These are phyloP conservation scores for Calcarisporium arbuscula DNA, from an alignment of 2,329 filamentous ascomycete genomes.

Conservation along the genomic window DNA sequence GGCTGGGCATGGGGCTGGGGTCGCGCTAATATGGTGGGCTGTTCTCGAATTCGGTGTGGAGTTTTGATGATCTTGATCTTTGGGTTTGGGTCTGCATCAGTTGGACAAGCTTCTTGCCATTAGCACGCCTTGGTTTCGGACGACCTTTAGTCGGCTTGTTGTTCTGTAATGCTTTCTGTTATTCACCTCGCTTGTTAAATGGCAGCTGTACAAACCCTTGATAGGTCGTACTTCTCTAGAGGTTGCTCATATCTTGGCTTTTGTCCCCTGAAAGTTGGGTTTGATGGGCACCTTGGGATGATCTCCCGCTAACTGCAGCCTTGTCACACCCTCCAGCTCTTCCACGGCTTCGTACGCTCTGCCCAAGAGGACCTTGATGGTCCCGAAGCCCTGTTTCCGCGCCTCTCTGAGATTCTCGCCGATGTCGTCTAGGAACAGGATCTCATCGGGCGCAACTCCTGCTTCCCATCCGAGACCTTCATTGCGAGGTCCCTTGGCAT, in stretches of 20 bases:
- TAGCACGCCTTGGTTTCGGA: no score
- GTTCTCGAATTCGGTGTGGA: constrained; percentile 17
- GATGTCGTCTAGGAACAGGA: constrained; percentile 90
- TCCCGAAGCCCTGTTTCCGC: constrained; percentile 66
- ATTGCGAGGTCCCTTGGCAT: constrained; percentile 33
- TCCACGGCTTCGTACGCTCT: constrained; percentile 74
- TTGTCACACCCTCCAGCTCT: constrained; percentile 70
- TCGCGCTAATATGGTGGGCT: constrained; percentile 17
- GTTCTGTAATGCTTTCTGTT: constrained; percentile 1
- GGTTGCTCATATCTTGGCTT: constrained; percentile 34
- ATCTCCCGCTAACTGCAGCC: constrained; percentile 53
- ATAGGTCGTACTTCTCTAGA: no score
- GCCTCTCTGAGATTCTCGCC: constrained; percentile 85
- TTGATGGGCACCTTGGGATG: constrained; percentile 45
- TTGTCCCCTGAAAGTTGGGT: constrained; percentile 25
- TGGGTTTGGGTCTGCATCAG: no score
- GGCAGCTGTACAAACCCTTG: no score
- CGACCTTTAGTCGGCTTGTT: background rate
- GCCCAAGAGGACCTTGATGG: constrained; percentile 79
- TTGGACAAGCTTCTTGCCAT: no score
- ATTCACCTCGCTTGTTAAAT: background rate
- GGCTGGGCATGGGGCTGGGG: constrained; percentile 1
- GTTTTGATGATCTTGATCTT: constrained; percentile 10
- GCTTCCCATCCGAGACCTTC: constrained; percentile 35
- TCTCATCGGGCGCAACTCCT: constrained; percentile 55